Conservation (phyloP, 1,284 basidiomycete genomes). For the Cystobasidium sp. region DNA sequence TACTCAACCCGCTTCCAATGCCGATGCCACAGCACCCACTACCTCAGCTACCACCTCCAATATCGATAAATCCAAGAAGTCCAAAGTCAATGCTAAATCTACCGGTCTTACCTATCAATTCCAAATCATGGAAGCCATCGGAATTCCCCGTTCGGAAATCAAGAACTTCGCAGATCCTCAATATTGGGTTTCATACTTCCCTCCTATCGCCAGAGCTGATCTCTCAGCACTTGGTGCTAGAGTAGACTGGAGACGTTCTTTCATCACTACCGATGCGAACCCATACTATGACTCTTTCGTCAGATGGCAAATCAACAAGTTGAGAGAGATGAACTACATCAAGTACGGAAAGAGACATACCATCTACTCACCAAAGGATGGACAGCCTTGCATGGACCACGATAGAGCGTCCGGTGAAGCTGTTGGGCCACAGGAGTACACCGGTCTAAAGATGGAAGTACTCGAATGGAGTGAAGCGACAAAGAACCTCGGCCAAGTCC, state of each 20-base stretch:
- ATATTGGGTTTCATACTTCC: constrained; percentile 94
- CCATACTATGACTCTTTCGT: constrained; percentile 98
- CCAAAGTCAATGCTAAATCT: constrained; percentile 89
- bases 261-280: constrained; percentile 93
- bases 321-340: constrained; percentile 82
- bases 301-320: constrained; percentile 97
- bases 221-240: constrained; percentile 85
- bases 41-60: constrained; percentile 54
- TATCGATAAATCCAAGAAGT: constrained; percentile 84
- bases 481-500: constrained; percentile 64
- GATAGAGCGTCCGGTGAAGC: constrained; percentile 95
- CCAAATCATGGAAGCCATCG: constrained; percentile 71
- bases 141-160: constrained; percentile 82
- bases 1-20: constrained; percentile 30
- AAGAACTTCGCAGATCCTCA: constrained; percentile 93
- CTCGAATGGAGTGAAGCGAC: constrained; percentile 74
- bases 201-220: constrained; percentile 89
- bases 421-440: constrained; percentile 94
- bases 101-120: constrained; percentile 97
- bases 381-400: constrained; percentile 99
- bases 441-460: constrained; percentile 93
- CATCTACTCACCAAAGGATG: constrained; percentile 98
- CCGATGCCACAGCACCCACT: constrained; percentile 46
- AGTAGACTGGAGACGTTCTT: constrained; percentile 95
- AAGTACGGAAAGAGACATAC: constrained; percentile 99